Base-by-base conservation (phyloP, 2,329 filamentous ascomycete species). In the Fusarium tricinctum region DNA sequence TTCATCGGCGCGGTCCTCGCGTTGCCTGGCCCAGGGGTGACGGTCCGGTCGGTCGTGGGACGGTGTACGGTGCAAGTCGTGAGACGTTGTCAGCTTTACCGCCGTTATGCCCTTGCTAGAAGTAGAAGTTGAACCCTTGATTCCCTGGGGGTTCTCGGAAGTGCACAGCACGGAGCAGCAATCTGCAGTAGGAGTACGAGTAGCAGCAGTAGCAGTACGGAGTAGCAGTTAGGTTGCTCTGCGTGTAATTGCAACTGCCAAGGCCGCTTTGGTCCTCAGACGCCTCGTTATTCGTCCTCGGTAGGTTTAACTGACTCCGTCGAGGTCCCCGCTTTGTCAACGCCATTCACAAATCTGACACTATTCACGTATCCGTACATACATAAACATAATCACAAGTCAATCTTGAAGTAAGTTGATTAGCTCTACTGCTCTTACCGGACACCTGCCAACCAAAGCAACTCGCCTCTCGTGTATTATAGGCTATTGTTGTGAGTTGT, bases 1-100 rank as follows among this genome's bases (percentile, higher is more conserved):
- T 66, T 66, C 58, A 55, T 63, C 57, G 44, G 62, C 55, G 66
- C 59, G 66, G 53, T 58, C 32, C 32, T 62, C 55, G 49, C 56
- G 45, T 68, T 67, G 58, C 47, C 57, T 69, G 59, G 59, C 58
- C 69, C 71, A 73, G 71, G 71, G 71, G 71, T 51, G 60, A 54
- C 66, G 66, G 63, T 38, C 51, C 38, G 63, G 32, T 49, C 33
- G 48, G 40, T 53, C 45, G 63, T 72, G 58, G 46, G 63, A 72
- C 59, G 63, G 47, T 43, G 23, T 38, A 47, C 51, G 46, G 61
- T 40, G 51, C 61, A 33, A 66, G 57, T 62, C 48, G 71, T 65
- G 69, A 73, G 69, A 73, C 69, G 69, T 58, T 60, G 66, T 72
- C 70, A 67, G 64, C 46, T 49, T 57, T 54, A 30, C 28, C 28